These are phyloP conservation scores for Achaetomiella virescens DNA, from an alignment of 495 filamentous ascomycete species.

Conservation along the genomic window DNA sequence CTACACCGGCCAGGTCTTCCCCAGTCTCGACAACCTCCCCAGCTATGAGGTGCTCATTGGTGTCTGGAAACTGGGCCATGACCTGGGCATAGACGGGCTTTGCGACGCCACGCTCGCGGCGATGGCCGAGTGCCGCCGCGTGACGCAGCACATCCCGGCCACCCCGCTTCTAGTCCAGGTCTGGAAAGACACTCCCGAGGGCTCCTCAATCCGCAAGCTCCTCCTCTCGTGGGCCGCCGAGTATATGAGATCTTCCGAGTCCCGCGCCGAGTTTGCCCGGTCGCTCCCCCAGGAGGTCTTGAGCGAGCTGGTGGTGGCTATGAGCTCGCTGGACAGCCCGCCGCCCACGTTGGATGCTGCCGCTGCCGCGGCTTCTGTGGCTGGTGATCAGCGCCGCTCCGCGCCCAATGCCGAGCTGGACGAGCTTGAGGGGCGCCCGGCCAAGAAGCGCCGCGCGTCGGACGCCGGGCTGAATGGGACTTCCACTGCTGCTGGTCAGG, in stretches of 20 bases:
- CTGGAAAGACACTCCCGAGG: conserved; percentile 50
- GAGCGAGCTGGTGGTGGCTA: conserved; percentile 50
- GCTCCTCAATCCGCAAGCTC: conserved; percentile 47
- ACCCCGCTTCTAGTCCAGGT: conserved; percentile 48
- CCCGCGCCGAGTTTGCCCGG: conserved; percentile 44
- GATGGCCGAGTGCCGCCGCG: conserved; percentile 44
- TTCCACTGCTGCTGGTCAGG: neutral
- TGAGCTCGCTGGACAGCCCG: conserved; percentile 41
- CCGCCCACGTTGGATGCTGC: conserved; percentile 22
- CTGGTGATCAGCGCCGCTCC: conserved; percentile 23
- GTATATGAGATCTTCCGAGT: conserved; percentile 47
- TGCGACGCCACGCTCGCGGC: conserved; percentile 45
- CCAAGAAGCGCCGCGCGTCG: conserved; percentile 35
- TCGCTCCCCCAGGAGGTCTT: conserved; percentile 50
- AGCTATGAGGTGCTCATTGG: conserved; percentile 46
- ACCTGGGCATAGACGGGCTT: conserved; percentile 47
- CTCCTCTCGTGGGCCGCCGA: conserved; percentile 52
- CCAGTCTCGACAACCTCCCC: conserved; percentile 32
- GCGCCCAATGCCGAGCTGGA: conserved; percentile 9
- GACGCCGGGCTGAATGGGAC: conserved; percentile 24
- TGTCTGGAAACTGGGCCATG: conserved; percentile 47
- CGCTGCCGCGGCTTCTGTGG: conserved; percentile 12
- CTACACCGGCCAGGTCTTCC: conserved; percentile 42
- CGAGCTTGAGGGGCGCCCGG: conserved; percentile 26
- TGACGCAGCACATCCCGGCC: conserved; percentile 45